Conservation (phyloP, 202 grass and related monocot genomes). For the Digitaria exilis region DNA sequence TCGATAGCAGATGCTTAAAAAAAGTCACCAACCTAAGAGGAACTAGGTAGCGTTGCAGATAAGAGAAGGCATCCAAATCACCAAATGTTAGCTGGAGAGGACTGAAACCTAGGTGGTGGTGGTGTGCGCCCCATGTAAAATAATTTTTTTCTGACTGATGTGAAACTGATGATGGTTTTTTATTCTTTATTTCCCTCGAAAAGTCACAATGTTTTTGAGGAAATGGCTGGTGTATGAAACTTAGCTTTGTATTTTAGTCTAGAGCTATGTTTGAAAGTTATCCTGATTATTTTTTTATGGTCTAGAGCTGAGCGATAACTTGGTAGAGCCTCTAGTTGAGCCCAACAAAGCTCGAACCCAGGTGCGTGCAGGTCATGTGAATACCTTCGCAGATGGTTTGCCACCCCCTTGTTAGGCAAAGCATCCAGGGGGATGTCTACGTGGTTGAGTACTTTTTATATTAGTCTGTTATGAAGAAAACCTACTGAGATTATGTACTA, state of each 20-base stretch:
- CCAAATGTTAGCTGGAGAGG: neutral
- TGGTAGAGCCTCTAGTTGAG: neutral
- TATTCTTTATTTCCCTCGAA: neutral
- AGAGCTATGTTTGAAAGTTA: slow-evolving; percentile 8
- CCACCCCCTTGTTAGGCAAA: neutral
- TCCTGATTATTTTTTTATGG: slow-evolving; percentile 15
- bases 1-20: neutral
- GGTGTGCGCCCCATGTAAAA: neutral
- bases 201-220: neutral
- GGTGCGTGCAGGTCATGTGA: neutral
- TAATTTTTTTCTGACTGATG: neutral
- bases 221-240: slow-evolving; percentile 22
- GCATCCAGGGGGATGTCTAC: neutral
- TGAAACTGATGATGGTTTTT: neutral
- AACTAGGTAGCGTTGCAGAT: neutral
- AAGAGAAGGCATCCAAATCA: neutral
- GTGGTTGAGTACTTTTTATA: neutral
- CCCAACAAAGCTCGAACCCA: neutral
- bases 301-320: neutral
- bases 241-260: neutral
- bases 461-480: neutral
- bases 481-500: slow-evolving; percentile 10
- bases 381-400: neutral
- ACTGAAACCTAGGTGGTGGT: neutral
- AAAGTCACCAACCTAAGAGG: neutral